Evolutionary conservation across 2,329 filamentous ascomycete genomes (phyloP).

Genomic region (Nigrospora osmanthi): DNA sequence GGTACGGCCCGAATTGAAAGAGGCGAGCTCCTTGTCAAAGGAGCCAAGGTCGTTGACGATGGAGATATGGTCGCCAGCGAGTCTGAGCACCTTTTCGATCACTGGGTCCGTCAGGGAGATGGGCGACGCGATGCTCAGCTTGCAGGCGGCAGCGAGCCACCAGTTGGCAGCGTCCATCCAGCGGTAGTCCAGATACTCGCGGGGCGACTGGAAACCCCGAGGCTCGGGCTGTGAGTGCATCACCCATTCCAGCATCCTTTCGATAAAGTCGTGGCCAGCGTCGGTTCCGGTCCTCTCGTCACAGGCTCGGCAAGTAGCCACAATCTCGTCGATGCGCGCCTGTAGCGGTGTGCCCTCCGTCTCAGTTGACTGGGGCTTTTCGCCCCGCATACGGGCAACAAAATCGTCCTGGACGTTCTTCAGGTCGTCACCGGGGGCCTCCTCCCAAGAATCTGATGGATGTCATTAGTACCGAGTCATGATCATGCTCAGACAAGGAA

Average conservation of each 20-base stretch:
- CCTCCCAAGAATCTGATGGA: neutral
- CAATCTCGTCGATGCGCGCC: neutral
- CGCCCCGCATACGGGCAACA: neutral
- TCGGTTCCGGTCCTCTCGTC: neutral
- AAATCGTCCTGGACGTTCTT: constrained; percentile 1
- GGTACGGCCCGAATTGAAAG: neutral
- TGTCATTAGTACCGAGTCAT: no score
- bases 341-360: neutral
- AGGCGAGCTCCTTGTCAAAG: neutral
- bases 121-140: neutral
- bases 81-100: neutral
- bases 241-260: neutral
- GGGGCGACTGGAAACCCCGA: neutral
- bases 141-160: neutral
- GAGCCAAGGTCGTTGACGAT: constrained; percentile 1
- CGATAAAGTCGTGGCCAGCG: neutral
- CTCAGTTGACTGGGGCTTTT: neutral
- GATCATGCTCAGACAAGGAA: neutral
- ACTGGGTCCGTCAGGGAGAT: neutral
- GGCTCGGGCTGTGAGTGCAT: neutral
- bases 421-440: neutral
- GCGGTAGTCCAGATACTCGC: neutral
- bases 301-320: neutral
- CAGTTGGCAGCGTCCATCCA: constrained; percentile 1
- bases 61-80: constrained; percentile 1